Base-by-base conservation (phyloP, 768 basidiomycete species). In the Leccinum longicurvipes region DNA sequence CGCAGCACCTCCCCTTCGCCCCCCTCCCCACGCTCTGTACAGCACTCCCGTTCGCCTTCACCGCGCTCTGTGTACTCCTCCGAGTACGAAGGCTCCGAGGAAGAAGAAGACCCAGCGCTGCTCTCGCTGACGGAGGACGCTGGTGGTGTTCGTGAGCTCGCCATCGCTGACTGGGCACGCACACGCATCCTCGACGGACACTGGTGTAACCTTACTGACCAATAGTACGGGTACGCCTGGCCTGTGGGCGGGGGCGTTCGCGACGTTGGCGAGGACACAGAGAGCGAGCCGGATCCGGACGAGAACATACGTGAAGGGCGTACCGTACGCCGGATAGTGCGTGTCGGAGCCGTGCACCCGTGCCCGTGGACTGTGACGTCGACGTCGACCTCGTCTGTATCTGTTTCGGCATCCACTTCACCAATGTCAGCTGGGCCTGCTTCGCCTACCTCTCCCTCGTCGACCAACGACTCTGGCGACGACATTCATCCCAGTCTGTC, bases 131-230 rank as follows among this genome's bases (percentile, higher is more conserved):
- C 77, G 9, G 80, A 81, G 60, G 78, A 81, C 32, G 72, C 76
- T 1, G 73, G 73, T 10, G 75, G 76, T 23, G 73, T 80, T 25
- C 72, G 74, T 27, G 77, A 79, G 19, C 72, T 90, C 44, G 86
- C 89, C 1, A 72, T 90, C 51, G 76, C 78, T 12, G 87, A 88
- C 60, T 90, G 87, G 86, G 86, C 86, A 6, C 76, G 89, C 31
- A 78, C 76, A 21, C 73, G 88, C 47, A 84, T 91, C 47, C 70
- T 91, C 19, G 88, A 91, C 53, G 89, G 89, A 3, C 79, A 83
- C 61, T 91, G 89, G 89, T 70, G 84, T 44, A 85, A 80, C 49
- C 89, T 88, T 10, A 85, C 83, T 0, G 89, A 91, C 66, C 76
- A 82, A 46, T 89, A 80, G 79, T 87, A 82, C 50, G 69, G 73